phyloP scores from a whole-genome alignment of 2,329 filamentous ascomycete species.

The Fusarium humuli region DNA sequence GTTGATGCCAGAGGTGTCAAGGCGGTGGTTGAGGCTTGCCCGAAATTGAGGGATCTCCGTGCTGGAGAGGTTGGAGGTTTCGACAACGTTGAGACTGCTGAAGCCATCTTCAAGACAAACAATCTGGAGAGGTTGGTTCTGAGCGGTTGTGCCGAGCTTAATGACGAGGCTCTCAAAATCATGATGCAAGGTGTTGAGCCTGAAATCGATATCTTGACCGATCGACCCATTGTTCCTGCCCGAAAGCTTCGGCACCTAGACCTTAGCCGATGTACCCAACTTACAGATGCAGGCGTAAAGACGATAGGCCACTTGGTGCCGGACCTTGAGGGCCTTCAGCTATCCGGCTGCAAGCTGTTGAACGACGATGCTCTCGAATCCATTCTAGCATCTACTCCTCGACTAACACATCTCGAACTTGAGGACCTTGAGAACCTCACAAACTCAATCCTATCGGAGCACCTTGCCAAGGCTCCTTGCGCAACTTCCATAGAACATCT shows the following conservation, averaged over 20 bases:
- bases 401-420: conserved; percentile 86
- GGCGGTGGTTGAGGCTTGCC: conserved; percentile 78
- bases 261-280: conserved; percentile 78
- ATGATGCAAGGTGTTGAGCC: conserved; percentile 82
- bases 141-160: conserved; percentile 82
- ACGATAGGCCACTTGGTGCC: conserved; percentile 80
- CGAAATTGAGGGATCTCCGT: conserved; percentile 79
- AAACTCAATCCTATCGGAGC: conserved; percentile 76
- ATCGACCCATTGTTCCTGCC: conserved; percentile 78
- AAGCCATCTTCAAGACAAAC: conserved; percentile 82
- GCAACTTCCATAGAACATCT: conserved; percentile 79
- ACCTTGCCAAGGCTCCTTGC: conserved; percentile 81
- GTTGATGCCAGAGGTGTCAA: conserved; percentile 82
- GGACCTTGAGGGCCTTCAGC: conserved; percentile 82
- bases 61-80: conserved; percentile 86
- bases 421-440: conserved; percentile 86
- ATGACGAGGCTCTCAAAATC: conserved; percentile 76
- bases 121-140: conserved; percentile 84
- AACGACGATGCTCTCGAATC: conserved; percentile 78
- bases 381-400: conserved; percentile 79
- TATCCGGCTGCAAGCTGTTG: conserved; percentile 80
- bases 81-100: conserved; percentile 77
- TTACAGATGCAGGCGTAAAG: conserved; percentile 80
- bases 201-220: conserved; percentile 83
- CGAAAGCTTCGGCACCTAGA: conserved; percentile 87